Evolutionary conservation across 441 rosid species (phyloP), one percentile per base, ranked within the genome.

Genomic region (Geranium incanum): DNA sequence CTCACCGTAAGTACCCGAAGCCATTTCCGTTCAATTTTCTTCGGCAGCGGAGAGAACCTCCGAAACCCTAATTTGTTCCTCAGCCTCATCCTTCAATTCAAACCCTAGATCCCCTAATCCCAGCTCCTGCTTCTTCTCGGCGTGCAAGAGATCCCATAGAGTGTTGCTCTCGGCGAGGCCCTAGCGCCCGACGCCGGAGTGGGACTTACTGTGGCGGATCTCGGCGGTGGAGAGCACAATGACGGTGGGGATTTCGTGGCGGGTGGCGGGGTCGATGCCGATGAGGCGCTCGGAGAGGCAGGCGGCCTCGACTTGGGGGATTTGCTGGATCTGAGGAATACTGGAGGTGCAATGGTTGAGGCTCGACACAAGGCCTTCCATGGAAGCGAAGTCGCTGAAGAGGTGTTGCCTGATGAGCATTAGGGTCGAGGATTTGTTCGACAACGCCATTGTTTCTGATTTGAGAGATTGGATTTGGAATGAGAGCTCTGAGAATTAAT

Each of bases 121-220:
- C 4, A 76, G 66, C 43, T 50, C 41, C 60, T 72, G 23, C 64
- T 72, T 66, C 15, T 67, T 63, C n/a, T 70, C 73, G 50, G 68
- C 71, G 79, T 65, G 55, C 15, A 86, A 86, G 19, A 83, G 80
- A 64, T 80, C 83, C 38, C 68, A 74, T 70, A 82, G 88, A 6
- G 86, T 76, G 78, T n/a, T n/a, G n/a, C 63, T 79, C 55, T 69
- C 70, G 74, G 81, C 23, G 21, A 75, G 59, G 19, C 82, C 69
- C 67, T 62, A 52, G 15, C 67, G 36, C 57, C 63, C 19, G 66
- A 67, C 39, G 16, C 65, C 68, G 45, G 87, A 85, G 72, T 68
- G 76, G 4, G 93, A 88, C 18, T 84, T 81, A 70, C 84, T 71
- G 67, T 88, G 91, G 52, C 85, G 83, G 77, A 86, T 86, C 36